phyloP scores from a whole-genome alignment of 805 yeast species.

The Yamadazyma insecticola region DNA sequence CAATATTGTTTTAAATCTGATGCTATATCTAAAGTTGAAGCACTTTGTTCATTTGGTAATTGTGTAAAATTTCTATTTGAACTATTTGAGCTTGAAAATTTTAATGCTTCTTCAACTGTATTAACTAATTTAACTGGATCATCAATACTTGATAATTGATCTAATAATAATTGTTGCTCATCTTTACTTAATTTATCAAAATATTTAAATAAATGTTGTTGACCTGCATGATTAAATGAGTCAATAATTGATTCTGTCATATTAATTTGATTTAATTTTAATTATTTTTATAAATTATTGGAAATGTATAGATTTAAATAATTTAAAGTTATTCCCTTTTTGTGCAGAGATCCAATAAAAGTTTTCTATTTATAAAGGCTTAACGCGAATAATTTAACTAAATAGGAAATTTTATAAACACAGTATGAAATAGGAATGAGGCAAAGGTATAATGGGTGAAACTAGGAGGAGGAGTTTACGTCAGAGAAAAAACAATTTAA shows the following conservation, averaged over 20 bases:
- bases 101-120: slow-evolving; percentile 45
- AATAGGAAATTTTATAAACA: slow-evolving; percentile 6
- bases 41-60: slow-evolving; percentile 44
- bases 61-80: slow-evolving; percentile 33
- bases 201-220: slow-evolving; percentile 48
- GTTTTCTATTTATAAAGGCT: background rate
- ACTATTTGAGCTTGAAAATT: slow-evolving; percentile 24
- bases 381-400: slow-evolving; percentile 9
- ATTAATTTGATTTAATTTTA: background rate
- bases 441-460: background rate
- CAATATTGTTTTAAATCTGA: slow-evolving; percentile 30
- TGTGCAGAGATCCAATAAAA: background rate
- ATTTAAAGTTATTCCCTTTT: too few relatives aligned
- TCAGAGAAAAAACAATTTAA: background rate
- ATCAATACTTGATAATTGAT: slow-evolving; percentile 37
- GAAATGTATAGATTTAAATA: background rate
- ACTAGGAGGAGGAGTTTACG: slow-evolving; percentile 1
- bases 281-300: too few relatives aligned
- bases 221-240: slow-evolving; percentile 43
- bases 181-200: slow-evolving; percentile 34
- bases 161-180: slow-evolving; percentile 32
- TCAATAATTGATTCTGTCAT: slow-evolving; percentile 19
- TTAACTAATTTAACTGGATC: slow-evolving; percentile 38
- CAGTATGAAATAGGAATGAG: slow-evolving; percentile 1
- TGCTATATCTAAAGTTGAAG: slow-evolving; percentile 46